A percentile compares a stretch with the other conserved stretches of the same genome.
Conservation (phyloP, 1,139 yeast genomes). For the Nakaseomyces kungkrabaensis region DNA sequence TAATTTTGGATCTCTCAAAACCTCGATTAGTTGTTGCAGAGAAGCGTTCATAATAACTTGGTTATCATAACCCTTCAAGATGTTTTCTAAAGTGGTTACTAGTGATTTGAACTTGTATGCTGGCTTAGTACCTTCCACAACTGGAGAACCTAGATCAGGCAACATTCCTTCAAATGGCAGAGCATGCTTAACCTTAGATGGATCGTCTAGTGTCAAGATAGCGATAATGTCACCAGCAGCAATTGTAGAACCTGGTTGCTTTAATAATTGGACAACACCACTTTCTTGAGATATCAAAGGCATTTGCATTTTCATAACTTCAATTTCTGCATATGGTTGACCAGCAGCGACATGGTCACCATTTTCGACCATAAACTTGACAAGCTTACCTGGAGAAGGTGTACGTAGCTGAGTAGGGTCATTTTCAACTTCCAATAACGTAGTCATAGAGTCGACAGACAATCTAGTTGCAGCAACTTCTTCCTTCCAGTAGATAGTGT, state of each 20-base stretch:
- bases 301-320: conserved; percentile 98
- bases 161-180: conserved; percentile 89
- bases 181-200: conserved; percentile 95
- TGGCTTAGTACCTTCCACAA: conserved; percentile 73
- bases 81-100: conserved; percentile 57
- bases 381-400: conserved; percentile 97
- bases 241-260: conserved; percentile 97
- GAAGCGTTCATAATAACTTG: conserved; percentile 87
- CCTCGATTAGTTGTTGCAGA: conserved; percentile 58
- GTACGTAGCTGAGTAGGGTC: conserved; percentile 98
- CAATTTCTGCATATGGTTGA: conserved; percentile 95
- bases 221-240: conserved; percentile 96
- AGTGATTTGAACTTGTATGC: conserved; percentile 60
- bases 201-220: conserved; percentile 87
- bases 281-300: conserved; percentile 85
- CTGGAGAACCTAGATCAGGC: conserved; percentile 80
- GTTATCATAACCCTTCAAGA: conserved; percentile 84
- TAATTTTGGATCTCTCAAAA: conserved; percentile 66
- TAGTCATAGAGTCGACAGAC: conserved; percentile 90
- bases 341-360: conserved; percentile 92
- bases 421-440: conserved; percentile 84
- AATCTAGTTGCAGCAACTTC: conserved; percentile 94
- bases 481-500: conserved; percentile 94
- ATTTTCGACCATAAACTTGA: conserved; percentile 83
- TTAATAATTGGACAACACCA: conserved; percentile 84